Base-by-base conservation (phyloP, 1,139 yeast genomes). In the Lodderomyces jiufengensis region DNA sequence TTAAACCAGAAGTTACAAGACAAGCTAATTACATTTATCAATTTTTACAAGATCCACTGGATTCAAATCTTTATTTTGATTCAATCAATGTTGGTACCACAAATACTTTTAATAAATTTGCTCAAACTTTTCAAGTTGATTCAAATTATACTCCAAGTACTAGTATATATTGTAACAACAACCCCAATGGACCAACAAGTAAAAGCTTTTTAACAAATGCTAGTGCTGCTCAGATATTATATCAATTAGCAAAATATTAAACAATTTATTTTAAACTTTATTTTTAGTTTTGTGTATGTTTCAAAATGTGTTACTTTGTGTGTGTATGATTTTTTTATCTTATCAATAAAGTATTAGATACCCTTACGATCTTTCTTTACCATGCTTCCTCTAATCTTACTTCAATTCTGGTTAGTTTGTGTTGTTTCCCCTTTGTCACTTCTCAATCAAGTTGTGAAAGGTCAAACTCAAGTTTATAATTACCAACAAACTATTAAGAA, bases 201-300 rank as follows among this genome's bases (percentile, higher is more conserved):
- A 44, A 47, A 27, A 37, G 42, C 13, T 47, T 56, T 27, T 39
- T 56, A 45, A 53, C 46, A 27, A 49, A 54, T 39, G 55, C 51
- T 10, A 48, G 59, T 30, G 56, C 49, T 11, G 58, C 58, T 4
- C 61, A 57, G 38, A 49, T 56, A 5, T 49, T 52, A 28, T 46
- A 48, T 37, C 52, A 31, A 13, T 31, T 38, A 22, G 22, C 39
- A n/a, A 38, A 30, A 4, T 31, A 24, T 13, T 34, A 28, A 24
- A n/a, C 29, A n/a, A 14, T 14, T 4, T 11, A 10, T 16, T 18
- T n/a, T n/a, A n/a, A n/a, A n/a, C n/a, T 13, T 16, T n/a, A n/a
- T n/a, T 20, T 9, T 16, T 18, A 16, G 6, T 7, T 7, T 13
- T 9, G 12, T 20, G 24, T 28, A 18, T 18, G n/a, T 26, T 12